phyloP scores from a whole-genome alignment of 768 basidiomycete genomes.

The Suillus lakei region DNA sequence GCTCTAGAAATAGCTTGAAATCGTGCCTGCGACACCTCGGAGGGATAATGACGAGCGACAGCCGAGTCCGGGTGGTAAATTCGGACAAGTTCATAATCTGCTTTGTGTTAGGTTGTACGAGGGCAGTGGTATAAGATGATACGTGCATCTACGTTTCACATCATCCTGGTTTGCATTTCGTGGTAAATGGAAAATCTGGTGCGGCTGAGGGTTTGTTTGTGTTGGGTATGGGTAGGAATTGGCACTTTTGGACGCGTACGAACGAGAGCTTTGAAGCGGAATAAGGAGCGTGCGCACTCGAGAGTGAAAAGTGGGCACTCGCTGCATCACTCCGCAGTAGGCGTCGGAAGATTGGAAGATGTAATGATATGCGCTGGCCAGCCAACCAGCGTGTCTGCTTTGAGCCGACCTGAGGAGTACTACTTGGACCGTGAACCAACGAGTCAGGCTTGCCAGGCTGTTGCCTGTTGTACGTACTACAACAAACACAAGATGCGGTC shows the following conservation, averaged over 20 bases:
- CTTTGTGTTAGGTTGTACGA: neutral
- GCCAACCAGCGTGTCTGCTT: neutral
- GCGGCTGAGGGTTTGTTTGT: conserved; percentile 56
- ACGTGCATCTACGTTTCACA: conserved; percentile 57
- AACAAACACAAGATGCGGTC: neutral
- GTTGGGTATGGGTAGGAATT: conserved; percentile 56
- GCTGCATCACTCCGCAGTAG: neutral
- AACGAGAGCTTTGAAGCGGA: conserved; percentile 14
- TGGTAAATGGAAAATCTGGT: conserved; percentile 68
- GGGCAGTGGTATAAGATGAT: conserved; percentile 8
- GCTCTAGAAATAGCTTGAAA: conserved; percentile 74
- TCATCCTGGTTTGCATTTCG: conserved; percentile 53
- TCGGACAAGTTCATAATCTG: conserved; percentile 81
- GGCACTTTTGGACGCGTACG: conserved; percentile 24
- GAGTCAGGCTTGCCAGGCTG: no score
- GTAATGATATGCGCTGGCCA: neutral
- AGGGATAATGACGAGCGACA: conserved; percentile 42
- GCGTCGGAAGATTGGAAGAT: neutral
- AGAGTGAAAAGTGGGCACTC: neutral
- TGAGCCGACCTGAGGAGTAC: neutral
- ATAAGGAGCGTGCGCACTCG: conserved; percentile 8
- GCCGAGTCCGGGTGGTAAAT: conserved; percentile 80
- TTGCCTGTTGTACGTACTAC: neutral
- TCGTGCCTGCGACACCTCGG: conserved; percentile 60
- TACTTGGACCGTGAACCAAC: neutral